Evolutionary conservation across 2,329 filamentous ascomycete genomes (phyloP), one percentile per base, ranked within the genome.

Genomic region (Neonectria magnoliae): DNA sequence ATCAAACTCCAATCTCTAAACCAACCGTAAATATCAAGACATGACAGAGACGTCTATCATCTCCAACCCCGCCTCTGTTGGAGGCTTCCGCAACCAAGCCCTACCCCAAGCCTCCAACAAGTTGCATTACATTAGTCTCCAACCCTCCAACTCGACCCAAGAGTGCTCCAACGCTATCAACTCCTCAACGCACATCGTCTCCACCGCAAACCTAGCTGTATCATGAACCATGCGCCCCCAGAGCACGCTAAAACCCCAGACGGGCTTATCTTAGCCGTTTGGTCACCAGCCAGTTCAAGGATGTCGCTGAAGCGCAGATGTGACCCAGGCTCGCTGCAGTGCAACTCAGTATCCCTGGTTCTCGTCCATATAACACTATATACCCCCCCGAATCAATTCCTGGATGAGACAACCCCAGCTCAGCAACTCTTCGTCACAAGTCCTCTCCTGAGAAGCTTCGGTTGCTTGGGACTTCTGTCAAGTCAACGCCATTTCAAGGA

Each of bases 211-310:
- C 36, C 48, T 22, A 27, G n/a, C 20, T 8, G 7, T n/a, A 29
- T 38, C 31, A 31, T 14, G 16, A 18, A 61, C 36, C 31, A 44
- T 57, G 36, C 25, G 25, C 50, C 53, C 47, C 20, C 45, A 57
- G 13, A 55, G 45, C 27, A 33, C 31, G 25, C 57, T 36, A 53
- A 55, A 57, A 52, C 63, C 60, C 63, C 60, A 63, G 63, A 66
- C 59, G 56, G 51, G 51, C 63, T 59, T 59, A 63, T 66, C 59
- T 59, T 36, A 41, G 44, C 31, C 52, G 38, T 55, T 48, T 64
- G 62, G 59, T 38, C 29, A 38, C 41, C 29, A 50, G 47, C 41
- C 29, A 50, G 47, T 31, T 29, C 57, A 20, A 52, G 57, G 51
- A 27, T 56, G 45, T 27, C 16, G 18, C 9, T 53, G 57, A 16